Conservation (phyloP, 495 filamentous ascomycete genomes). For the Achaetomiella virescens region DNA sequence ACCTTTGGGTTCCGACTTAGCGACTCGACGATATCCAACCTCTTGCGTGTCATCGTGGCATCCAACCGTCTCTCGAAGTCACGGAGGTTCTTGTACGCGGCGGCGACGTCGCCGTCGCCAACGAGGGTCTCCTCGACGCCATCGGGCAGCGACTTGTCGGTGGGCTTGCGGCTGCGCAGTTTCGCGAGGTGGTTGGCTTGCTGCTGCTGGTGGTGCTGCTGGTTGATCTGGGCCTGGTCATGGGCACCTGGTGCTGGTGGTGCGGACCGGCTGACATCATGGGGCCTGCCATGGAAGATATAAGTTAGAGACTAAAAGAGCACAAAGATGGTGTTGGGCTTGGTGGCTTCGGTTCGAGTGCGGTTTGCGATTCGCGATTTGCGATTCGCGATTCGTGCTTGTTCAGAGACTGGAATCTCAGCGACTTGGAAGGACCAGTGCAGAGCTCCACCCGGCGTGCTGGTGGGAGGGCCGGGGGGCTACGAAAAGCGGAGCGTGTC, state of each 20-base stretch:
- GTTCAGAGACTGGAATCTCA: not conserved
- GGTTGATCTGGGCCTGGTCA: constrained; percentile 52
- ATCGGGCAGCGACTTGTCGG: constrained; percentile 89
- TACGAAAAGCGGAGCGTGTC: constrained; percentile 19
- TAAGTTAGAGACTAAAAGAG: not conserved
- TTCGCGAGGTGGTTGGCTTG: constrained; percentile 61
- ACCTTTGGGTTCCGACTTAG: constrained; percentile 72
- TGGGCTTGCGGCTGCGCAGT: constrained; percentile 76
- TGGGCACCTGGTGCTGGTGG: constrained; percentile 41
- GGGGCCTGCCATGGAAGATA: constrained; percentile 21
- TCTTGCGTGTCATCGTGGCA: constrained; percentile 90
- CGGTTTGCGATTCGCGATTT: not conserved
- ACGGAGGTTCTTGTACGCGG: constrained; percentile 73
- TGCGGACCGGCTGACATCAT: constrained; percentile 26
- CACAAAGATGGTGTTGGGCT: not conserved
- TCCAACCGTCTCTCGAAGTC: constrained; percentile 87
- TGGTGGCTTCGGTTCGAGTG: not conserved
- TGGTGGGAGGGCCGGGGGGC: not conserved
- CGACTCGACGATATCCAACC: constrained; percentile 81
- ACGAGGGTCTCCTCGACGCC: constrained; percentile 67
- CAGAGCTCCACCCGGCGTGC: constrained; percentile 10
- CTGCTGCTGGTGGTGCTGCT: constrained; percentile 49
- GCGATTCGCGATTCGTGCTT: not conserved
- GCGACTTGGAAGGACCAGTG: constrained; percentile 5
- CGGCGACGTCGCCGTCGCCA: constrained; percentile 68